Evolutionary conservation across 192 early-diverging fungal genomes (phyloP), one percentile per base, ranked within the genome.

Genomic region (Phlyctochytrium planicorne): DNA sequence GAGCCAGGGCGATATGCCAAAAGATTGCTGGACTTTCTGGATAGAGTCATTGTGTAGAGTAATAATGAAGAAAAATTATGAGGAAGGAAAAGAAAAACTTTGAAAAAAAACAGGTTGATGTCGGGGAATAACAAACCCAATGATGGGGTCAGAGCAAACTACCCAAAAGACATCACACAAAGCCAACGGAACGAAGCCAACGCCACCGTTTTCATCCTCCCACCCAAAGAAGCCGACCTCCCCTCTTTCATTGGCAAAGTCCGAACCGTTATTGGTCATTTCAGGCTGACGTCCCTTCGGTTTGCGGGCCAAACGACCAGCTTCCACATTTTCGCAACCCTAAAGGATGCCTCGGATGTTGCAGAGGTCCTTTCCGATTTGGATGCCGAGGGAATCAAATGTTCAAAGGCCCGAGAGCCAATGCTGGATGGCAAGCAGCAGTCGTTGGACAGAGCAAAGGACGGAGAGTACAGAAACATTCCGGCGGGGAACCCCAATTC

Each of bases 1-100:
- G 78, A 79, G 60, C 78, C 78, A 16, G 78, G 67, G 34, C 69
- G 78, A 34, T 79, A 79, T 59, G 78, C 74, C 17, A 62, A 68
- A 31, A 37, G 78, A 40, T 53, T 79, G 34, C 23, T 75, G 67
- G 63, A 55, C 24, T 78, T 68, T 59, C 34, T 78, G 32, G 57
- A 62, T 12, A 65, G 71, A 0, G 50, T 78, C 17, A 24, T 78
- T 47, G 62, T 70, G 32, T 77, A 34, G 62, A 37, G 14, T 64
- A 17, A 23, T 47, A 36, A 24, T n/a, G n/a, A n/a, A n/a, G n/a
- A n/a, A 20, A 6, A 32, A 34, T n/a, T 61, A 32, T 61, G n/a
- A n/a, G n/a, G n/a, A n/a, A n/a, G n/a, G n/a, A n/a, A n/a, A n/a
- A n/a, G n/a, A n/a, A n/a, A n/a, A n/a, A n/a, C n/a, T n/a, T n/a